Conservation (phyloP, 2,329 filamentous ascomycete genomes). For the Hypoxylon sp. region DNA sequence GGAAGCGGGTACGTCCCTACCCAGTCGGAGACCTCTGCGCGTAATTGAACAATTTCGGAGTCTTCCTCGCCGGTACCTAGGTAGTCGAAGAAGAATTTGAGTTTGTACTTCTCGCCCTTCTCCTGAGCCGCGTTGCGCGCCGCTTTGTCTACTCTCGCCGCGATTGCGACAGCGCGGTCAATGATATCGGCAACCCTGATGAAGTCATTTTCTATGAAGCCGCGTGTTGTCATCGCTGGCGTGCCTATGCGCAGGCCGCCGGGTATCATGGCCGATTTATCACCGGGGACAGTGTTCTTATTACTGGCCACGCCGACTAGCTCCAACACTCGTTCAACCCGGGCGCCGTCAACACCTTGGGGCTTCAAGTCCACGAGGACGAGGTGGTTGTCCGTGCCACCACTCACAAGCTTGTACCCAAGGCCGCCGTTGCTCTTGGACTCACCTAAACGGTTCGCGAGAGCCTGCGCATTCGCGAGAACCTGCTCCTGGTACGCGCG, state of each 20-base stretch:
- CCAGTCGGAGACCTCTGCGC: conserved; percentile 83
- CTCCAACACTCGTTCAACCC: conserved; percentile 91
- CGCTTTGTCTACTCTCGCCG: conserved; percentile 80
- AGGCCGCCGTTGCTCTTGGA: conserved; percentile 81
- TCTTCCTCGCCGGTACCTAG: conserved; percentile 77
- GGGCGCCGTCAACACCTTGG: conserved; percentile 87
- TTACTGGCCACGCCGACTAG: conserved; percentile 97
- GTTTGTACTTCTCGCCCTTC: conserved; percentile 75
- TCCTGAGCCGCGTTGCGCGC: conserved; percentile 78
- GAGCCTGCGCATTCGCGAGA: conserved; percentile 89
- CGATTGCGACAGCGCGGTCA: conserved; percentile 84
- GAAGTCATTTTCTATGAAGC: conserved; percentile 92
- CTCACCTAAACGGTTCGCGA: conserved; percentile 77
- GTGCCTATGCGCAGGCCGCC: conserved; percentile 95
- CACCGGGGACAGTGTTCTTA: conserved; percentile 98
- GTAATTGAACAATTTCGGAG: conserved; percentile 79
- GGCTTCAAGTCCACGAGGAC: conserved; percentile 93
- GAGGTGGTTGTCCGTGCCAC: conserved; percentile 97
- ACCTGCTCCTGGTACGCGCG: conserved; percentile 92
- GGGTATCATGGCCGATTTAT: conserved; percentile 92
- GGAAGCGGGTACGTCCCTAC: conserved; percentile 80
- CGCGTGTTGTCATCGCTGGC: conserved; percentile 96
- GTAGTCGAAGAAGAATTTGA: conserved; percentile 78
- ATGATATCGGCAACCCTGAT: conserved; percentile 87
- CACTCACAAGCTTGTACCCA: conserved; percentile 90